These are phyloP conservation scores for Colletotrichum tamarilloi DNA, from an alignment of 2,329 filamentous ascomycete genomes.

Conservation along the genomic window DNA sequence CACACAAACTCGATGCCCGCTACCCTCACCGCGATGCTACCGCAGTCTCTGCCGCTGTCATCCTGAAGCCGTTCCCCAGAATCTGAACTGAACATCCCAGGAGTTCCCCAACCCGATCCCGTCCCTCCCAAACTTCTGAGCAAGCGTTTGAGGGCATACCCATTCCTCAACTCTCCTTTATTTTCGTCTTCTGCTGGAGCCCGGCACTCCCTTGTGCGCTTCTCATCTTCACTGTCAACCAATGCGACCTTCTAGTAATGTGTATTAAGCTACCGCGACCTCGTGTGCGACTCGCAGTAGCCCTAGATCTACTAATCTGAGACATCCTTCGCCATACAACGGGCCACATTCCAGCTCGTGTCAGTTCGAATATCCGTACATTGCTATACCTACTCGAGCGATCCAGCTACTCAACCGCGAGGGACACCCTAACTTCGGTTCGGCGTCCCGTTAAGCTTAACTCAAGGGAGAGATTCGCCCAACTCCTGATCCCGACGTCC, in stretches of 20 bases:
- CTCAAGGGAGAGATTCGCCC: neutral
- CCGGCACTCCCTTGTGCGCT: too few species aligned
- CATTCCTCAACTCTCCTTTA: neutral
- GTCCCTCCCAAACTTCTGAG: neutral
- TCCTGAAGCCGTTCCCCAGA: neutral
- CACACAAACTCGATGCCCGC: neutral
- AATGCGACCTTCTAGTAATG: neutral
- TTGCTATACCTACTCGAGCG: neutral
- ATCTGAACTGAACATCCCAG: neutral
- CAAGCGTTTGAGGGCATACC: neutral
- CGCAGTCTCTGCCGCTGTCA: neutral
- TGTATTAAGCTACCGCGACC: neutral
- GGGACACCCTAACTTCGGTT: neutral
- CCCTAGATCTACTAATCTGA: constrained; percentile 10
- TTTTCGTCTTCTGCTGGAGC: neutral
- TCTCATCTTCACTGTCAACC: neutral
- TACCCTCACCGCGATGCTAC: neutral
- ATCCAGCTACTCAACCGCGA: neutral
- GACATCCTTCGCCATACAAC: constrained; percentile 18
- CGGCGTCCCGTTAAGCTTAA: neutral
- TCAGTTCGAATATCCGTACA: neutral
- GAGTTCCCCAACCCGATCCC: constrained; percentile 8
- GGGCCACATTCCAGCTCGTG: neutral
- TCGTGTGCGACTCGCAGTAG: constrained; percentile 14
- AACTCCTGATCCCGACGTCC: neutral